phyloP scores from a whole-genome alignment of 139 green algal genomes.

The Chlorella sp. region DNA sequence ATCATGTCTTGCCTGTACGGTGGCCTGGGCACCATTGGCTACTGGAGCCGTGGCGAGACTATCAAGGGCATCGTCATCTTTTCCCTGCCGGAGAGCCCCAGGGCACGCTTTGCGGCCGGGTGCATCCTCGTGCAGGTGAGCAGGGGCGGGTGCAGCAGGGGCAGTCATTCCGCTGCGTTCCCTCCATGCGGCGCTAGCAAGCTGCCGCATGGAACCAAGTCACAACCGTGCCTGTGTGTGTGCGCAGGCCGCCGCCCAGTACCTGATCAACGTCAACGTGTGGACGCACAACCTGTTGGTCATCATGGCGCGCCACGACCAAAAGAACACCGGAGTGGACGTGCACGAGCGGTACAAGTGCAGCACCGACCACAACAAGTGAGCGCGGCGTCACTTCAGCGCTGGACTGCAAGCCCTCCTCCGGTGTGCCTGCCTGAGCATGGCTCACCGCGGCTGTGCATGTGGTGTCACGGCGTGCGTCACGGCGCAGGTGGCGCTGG shows the following conservation, averaged over 20 bases:
- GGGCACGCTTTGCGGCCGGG: constrained; percentile 19
- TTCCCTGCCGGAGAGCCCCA: constrained; percentile 13
- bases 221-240: neutral
- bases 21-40: constrained; percentile 33
- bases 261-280: constrained; percentile 56
- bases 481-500: constrained; percentile 29
- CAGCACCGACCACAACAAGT: constrained; percentile 1
- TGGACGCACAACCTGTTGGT: constrained; percentile 57
- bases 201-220: neutral
- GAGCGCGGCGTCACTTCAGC: too few species aligned
- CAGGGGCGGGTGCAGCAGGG: neutral
- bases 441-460: too few species aligned
- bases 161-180: too few species aligned
- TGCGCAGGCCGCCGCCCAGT: constrained; percentile 44
- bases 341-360: neutral
- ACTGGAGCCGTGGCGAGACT: constrained; percentile 34
- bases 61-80: constrained; percentile 43
- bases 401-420: too few species aligned
- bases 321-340: neutral
- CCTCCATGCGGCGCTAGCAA: neutral
- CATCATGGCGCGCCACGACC: constrained; percentile 21
- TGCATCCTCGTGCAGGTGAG: constrained; percentile 45
- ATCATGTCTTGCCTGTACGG: constrained; percentile 42
- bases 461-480: too few species aligned
- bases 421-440: too few species aligned